Base-by-base conservation (phyloP, 148 eudicot genomes). In the Beta vulgaris region DNA sequence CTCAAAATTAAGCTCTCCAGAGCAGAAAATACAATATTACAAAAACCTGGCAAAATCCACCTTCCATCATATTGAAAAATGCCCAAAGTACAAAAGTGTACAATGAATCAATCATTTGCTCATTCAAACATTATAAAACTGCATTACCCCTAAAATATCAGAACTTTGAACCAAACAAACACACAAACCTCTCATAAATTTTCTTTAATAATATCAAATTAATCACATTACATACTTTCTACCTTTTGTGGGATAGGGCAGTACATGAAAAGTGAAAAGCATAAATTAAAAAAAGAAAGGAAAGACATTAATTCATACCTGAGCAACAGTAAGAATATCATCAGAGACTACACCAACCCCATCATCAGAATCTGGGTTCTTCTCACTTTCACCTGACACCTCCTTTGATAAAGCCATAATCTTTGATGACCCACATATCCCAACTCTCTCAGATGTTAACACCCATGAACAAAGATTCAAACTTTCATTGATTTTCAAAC, bases 321-420 rank as follows among this genome's bases (percentile, higher is more conserved):
- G 57, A 74, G 58, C 63, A 72, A 81, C 36, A 68, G 74, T 63
- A 34, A 34, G n/a, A 81, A 35, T 58, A 65, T 81, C 76, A 40
- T 81, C 84, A 71, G 84, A 78, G 71, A 79, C 51, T n/a, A 69
- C 69, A 49, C 70, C 70, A 37, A 34, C 25, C 9, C 76, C 80
- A 77, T 77, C 82, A 51, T 78, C 78, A 73, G 82, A 78, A 53
- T 61, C 54, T 3, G 26, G 48, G 15, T 79, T 79, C 2, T 79
- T 83, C 15, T 70, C 80, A 68, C 66, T 76, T 42, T 83, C 89
- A 62, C 80, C 89, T 39, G 89, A 72, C 59, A 68, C 73, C 35
- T 81, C 81, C 60, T 80, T 80, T 23, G 86, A 68, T 76, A 77
- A 62, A 39, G 86, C 86, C 26, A 68, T 53, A 81, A 83, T 59